A percentile compares a stretch with the other conserved stretches of the same genome.
These are phyloP conservation scores for Chalara sp. DNA, from an alignment of 2,329 filamentous ascomycete species.

Conservation along the genomic window DNA sequence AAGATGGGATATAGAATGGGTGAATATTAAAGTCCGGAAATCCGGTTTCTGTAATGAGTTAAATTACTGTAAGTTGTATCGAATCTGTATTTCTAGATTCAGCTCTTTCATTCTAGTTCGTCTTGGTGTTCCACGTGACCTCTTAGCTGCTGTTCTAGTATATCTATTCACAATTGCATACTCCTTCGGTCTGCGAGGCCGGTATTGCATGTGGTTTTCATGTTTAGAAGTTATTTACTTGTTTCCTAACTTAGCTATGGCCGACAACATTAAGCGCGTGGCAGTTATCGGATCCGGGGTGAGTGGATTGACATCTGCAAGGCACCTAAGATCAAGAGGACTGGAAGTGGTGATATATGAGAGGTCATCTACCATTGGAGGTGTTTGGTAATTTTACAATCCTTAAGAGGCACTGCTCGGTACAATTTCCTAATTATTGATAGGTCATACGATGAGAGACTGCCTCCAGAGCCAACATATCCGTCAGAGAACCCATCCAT, in stretches of 20 bases:
- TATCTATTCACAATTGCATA: no score
- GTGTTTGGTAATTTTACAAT: conserved; percentile 37
- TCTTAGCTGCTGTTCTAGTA: no score
- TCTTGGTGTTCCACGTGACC: no score
- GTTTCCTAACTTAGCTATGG: background rate
- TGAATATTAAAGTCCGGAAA: no score
- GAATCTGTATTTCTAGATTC: no score
- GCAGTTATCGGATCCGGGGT: conserved; percentile 46
- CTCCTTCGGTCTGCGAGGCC: no score
- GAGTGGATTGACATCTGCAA: conserved; percentile 39
- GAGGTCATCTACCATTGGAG: conserved; percentile 42
- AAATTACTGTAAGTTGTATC: no score
- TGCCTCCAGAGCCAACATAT: conserved; percentile 16
- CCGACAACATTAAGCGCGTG: conserved; percentile 21
- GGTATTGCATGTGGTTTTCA: background rate
- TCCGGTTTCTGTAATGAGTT: no score
- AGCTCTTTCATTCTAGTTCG: no score
- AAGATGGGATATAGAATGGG: no score
- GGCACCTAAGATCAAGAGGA: conserved; percentile 37
- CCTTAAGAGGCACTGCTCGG: no score
- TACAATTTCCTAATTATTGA: background rate
- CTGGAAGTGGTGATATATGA: conserved; percentile 48
- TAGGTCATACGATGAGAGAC: conserved; percentile 20
- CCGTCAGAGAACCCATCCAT: conserved; percentile 17
- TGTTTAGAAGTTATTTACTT: background rate